Evolutionary conservation across 345 rosid species (phyloP), one percentile per base, ranked within the genome.

Genomic region (Eucalyptus coolabah): DNA sequence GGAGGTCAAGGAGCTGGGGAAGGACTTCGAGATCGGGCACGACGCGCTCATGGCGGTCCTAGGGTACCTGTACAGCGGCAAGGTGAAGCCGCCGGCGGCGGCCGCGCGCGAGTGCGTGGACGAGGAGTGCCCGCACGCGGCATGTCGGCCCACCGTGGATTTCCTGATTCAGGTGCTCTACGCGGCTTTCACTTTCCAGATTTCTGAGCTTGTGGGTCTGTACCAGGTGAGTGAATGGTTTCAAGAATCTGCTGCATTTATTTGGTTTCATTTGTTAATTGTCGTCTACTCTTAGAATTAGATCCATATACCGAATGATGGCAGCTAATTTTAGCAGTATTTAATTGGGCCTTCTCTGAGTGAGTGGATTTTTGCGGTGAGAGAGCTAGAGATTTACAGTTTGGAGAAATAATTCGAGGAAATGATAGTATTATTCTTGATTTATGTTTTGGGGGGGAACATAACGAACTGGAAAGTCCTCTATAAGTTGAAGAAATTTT

Each of bases 81-180:
- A 92, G 91, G 95, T 94, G 67, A 95, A 90, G 87, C 92, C 94
- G 34, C 94, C 92, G 72, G 93, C 95, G 1, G 89, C 87, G 37
- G 95, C 88, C 11, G 94, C 93, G 60, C 93, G 95, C 87, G 92
- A 87, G 89, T 97, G 99, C 87, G 95, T 94, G 8, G 99, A 97
- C 92, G 93, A 94, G 28, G 91, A 90, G 50, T 96, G 98, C 91
- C 91, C 93, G 80, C 99, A 97, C 91, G 90, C 92, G 91, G 96
- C 94, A 50, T 97, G 98, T 80, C 89, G 97, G 17, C 97, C 99
- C 8, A 94, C 93, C 1, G 93, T 96, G 30, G 96, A 95, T 87
- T 94, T 95, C 91, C 88, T 93, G 94, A 91, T 94, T 67, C 97
- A 97, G 92, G 93, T 95, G 89, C 95, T 97, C 53, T 97, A 96